These are phyloP conservation scores for Fusarium nanum DNA, from an alignment of 2,329 filamentous ascomycete genomes.

Conservation along the genomic window DNA sequence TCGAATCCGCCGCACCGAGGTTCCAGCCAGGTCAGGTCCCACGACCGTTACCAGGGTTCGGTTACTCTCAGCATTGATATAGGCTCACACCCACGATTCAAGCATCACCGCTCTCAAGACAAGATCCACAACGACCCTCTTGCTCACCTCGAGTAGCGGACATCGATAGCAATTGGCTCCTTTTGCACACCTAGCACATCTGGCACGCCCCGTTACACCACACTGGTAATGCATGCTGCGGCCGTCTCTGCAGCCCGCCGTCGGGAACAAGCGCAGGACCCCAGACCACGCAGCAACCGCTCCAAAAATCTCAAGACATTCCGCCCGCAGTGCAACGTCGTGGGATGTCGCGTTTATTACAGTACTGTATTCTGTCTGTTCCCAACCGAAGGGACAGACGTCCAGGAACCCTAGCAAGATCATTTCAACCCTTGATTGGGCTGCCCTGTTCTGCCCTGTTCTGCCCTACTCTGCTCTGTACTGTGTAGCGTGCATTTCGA, in stretches of 20 bases:
- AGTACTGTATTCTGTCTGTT: slow-evolving; percentile 26
- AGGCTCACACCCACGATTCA: slow-evolving; percentile 17
- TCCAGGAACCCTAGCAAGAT: slow-evolving; percentile 22
- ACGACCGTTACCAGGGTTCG: slow-evolving; percentile 31
- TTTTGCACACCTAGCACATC: slow-evolving; percentile 11
- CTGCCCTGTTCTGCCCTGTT: neutral
- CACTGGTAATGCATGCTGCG: slow-evolving; percentile 53
- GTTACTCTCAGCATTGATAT: slow-evolving; percentile 19
- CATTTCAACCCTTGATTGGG: slow-evolving; percentile 26
- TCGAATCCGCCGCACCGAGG: slow-evolving; percentile 35
- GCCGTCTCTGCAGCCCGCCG: slow-evolving; percentile 54
- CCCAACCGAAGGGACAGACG: slow-evolving; percentile 9
- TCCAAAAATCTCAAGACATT: slow-evolving; percentile 32
- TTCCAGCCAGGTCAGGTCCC: slow-evolving; percentile 14
- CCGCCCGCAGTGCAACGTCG: slow-evolving; percentile 33
- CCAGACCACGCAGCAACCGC: slow-evolving; percentile 44
- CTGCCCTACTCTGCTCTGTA: no score
- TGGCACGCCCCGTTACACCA: slow-evolving; percentile 35
- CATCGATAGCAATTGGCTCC: neutral
- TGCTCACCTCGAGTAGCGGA: neutral
- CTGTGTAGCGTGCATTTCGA: no score
- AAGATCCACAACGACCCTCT: neutral
- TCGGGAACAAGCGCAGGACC: slow-evolving; percentile 53
- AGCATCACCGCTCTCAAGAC: neutral
- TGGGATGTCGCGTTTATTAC: slow-evolving; percentile 23